Evolutionary conservation across 768 basidiomycete genomes (phyloP), one percentile per base, ranked within the genome.

Genomic region (Butyriboletus loyo): DNA sequence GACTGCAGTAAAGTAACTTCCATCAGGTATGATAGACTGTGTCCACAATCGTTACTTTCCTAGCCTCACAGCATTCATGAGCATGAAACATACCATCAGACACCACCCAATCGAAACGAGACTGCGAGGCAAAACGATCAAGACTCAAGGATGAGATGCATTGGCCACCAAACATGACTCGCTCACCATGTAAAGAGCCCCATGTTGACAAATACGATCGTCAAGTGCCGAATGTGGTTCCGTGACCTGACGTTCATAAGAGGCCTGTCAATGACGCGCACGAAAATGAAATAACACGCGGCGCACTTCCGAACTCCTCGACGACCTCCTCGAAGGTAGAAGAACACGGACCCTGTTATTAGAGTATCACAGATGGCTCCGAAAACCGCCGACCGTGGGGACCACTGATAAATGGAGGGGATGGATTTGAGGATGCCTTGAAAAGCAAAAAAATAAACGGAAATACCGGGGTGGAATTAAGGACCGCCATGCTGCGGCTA

Each of bases 381-480:
- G 5, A 58, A 14, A 19, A 41, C 28, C 3, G 60, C 92, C 0
- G 57, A 54, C 13, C 49, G 55, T 31, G 49, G 55, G 0, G 55
- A 57, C 56, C 56, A 57, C 56, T 57, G 34, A 35, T 24, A 5
- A 14, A 9, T n/a, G 42, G 22, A 15, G 17, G n/a, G 34, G n/a
- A n/a, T n/a, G 4, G 17, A 31, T 47, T 7, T 11, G 8, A 28
- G 1, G 4, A 28, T 25, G 21, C 27, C 4, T 14, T 0, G 7
- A 28, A 13, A 11, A 25, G 10, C 9, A 15, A 31, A 22, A 3
- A n/a, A 34, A 2, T n/a, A 6, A 9, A 15, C 4, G 25, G 13
- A 15, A 40, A 4, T 6, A 51, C 56, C 3, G 44, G 54, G 17
- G 28, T 25, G 7, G 31, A 5, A 13, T 1, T 6, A 1, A 57